A percentile compares a stretch with the other conserved stretches of the same genome.
Evolutionary conservation across 2,329 filamentous ascomycete species (phyloP).

Genomic region (Trichophyton simii): DNA sequence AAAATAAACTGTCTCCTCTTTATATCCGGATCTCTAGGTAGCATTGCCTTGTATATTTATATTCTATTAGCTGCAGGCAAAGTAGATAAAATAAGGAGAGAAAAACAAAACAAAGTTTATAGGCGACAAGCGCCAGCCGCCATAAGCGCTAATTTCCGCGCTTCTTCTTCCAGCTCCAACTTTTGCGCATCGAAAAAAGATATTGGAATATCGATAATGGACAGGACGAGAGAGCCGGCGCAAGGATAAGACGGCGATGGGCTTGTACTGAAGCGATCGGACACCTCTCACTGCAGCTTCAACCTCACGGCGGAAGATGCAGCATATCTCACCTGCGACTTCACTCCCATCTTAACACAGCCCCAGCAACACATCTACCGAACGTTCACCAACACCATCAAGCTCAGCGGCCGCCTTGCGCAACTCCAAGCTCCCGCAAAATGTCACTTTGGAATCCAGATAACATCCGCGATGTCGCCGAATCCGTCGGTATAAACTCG

Average conservation of each 20-base stretch:
- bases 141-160: not conserved
- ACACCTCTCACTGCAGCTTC: not conserved
- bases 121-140: not conserved
- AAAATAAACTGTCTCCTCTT: not conserved
- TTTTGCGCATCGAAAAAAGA: not conserved
- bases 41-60: not conserved
- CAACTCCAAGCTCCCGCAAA: conserved; percentile 16
- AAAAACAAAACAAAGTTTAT: not conserved
- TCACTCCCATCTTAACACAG: not conserved
- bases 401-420: not conserved
- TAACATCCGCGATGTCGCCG: conserved; percentile 88
- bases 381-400: not conserved
- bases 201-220: too few species aligned
- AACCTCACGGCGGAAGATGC: not conserved
- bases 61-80: too few species aligned
- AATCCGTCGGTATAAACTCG: conserved; percentile 77
- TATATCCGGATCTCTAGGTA: not conserved
- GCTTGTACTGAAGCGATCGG: not conserved
- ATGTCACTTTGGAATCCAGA: conserved; percentile 86
- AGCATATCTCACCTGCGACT: not conserved
- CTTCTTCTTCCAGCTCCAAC: not conserved
- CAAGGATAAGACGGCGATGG: not conserved
- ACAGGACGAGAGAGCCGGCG: too few species aligned
- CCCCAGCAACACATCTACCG: not conserved
- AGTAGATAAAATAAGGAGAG: not conserved